Conservation (phyloP, 208 protist genomes). For the Trichomonas vaginalis region DNA sequence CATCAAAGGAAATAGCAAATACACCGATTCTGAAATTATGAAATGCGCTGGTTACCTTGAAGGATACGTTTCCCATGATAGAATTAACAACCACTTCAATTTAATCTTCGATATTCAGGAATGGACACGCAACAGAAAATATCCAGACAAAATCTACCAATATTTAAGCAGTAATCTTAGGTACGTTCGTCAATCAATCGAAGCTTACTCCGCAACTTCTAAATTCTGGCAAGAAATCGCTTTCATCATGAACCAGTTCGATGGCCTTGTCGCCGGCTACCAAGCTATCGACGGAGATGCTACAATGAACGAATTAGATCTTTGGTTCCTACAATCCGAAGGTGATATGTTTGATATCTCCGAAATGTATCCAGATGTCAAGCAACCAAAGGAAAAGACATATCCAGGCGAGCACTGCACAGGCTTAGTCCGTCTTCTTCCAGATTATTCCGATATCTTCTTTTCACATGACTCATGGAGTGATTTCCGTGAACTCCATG, state of each 20-base stretch:
- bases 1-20: background rate
- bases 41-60: background rate
- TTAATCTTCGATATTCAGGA: background rate
- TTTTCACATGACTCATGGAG: slow-evolving; percentile 1
- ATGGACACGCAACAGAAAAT: background rate
- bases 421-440: background rate
- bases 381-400: background rate
- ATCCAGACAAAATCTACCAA: background rate
- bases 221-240: background rate
- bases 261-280: background rate
- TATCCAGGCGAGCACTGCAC: background rate
- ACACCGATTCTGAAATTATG: background rate
- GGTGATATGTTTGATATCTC: slow-evolving; percentile 10
- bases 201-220: background rate
- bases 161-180: background rate
- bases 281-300: too few species aligned
- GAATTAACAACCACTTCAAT: slow-evolving; percentile 1
- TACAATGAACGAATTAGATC: background rate
- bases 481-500: background rate
- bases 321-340: background rate
- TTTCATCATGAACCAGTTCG: background rate
- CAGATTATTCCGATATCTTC: background rate
- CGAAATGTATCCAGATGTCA: background rate
- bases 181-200: background rate
- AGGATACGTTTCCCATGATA: background rate